A percentile compares a stretch with the other conserved stretches of the same genome.
These are phyloP conservation scores for Globisporangium sylvaticum DNA, from an alignment of 352 stramenopile species.

Conservation along the genomic window DNA sequence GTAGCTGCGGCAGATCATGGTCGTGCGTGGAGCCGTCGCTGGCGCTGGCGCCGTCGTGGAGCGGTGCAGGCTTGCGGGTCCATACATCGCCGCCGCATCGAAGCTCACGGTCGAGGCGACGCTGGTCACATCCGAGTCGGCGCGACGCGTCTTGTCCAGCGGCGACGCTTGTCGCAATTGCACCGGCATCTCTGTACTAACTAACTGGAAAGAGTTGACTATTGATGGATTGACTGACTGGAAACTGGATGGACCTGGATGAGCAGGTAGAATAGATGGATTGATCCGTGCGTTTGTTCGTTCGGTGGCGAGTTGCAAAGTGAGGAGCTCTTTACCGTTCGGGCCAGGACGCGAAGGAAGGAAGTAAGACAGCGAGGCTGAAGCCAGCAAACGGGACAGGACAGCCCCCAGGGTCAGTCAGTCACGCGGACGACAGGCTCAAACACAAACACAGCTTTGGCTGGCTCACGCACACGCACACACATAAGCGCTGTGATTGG, in stretches of 20 bases:
- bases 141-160: background rate
- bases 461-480: no score
- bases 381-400: no score
- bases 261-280: background rate
- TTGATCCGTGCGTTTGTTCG: background rate
- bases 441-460: no score
- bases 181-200: background rate
- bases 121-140: background rate
- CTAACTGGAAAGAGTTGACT: background rate
- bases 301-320: background rate
- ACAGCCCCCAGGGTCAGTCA: no score
- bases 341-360: no score
- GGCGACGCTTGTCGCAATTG: slow-evolving; percentile 4
- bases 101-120: background rate
- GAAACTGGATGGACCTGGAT: background rate
- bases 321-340: background rate
- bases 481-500: no score
- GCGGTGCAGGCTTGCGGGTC: background rate
- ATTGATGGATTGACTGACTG: background rate
- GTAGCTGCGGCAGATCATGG: background rate
- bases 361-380: no score
- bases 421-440: no score
- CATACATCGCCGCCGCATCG: background rate
- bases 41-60: background rate
- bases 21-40: background rate